A percentile compares a stretch with the other conserved stretches of the same genome.
Evolutionary conservation across 805 yeast species (phyloP).

Genomic region (Candida xyloterini): DNA sequence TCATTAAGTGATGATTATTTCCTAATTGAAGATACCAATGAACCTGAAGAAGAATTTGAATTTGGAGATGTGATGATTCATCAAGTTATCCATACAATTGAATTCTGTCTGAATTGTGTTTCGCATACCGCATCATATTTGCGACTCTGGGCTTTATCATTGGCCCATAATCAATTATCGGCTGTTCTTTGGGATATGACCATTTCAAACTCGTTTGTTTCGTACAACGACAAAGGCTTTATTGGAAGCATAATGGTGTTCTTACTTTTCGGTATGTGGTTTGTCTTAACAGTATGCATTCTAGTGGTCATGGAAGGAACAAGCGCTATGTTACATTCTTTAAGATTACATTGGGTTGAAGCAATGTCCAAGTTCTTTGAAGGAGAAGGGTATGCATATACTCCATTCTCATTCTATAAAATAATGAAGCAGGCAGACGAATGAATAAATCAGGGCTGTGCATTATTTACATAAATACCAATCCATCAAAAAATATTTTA

Average conservation of each 20-base stretch:
- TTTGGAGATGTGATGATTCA: conserved; percentile 74
- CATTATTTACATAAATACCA: conserved; percentile 4
- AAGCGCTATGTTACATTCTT: conserved; percentile 77
- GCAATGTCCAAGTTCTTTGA: conserved; percentile 77
- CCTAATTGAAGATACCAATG: conserved; percentile 22
- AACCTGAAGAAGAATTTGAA: conserved; percentile 40
- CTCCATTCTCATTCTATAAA: conserved; percentile 53
- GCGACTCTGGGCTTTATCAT: conserved; percentile 74
- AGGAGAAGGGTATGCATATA: conserved; percentile 70
- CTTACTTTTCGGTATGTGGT: conserved; percentile 71
- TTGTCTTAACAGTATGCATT: conserved; percentile 62
- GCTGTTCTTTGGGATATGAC: conserved; percentile 78
- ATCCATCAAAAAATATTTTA: neutral
- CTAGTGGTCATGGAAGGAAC: conserved; percentile 81
- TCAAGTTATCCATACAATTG: conserved; percentile 78
- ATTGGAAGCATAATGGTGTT: conserved; percentile 58
- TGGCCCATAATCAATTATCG: conserved; percentile 78
- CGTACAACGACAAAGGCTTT: conserved; percentile 45
- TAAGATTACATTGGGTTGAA: conserved; percentile 80
- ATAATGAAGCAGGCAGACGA: conserved; percentile 21
- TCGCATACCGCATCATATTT: conserved; percentile 78
- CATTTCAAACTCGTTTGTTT: conserved; percentile 52
- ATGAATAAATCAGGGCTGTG: conserved; percentile 4
- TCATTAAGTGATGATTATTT: conserved; percentile 31
- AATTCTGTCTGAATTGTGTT: conserved; percentile 75